A percentile compares a stretch with the other conserved stretches of the same genome.
phyloP scores from a whole-genome alignment of 345 rosid species.

The Anastatica hierochuntica region DNA sequence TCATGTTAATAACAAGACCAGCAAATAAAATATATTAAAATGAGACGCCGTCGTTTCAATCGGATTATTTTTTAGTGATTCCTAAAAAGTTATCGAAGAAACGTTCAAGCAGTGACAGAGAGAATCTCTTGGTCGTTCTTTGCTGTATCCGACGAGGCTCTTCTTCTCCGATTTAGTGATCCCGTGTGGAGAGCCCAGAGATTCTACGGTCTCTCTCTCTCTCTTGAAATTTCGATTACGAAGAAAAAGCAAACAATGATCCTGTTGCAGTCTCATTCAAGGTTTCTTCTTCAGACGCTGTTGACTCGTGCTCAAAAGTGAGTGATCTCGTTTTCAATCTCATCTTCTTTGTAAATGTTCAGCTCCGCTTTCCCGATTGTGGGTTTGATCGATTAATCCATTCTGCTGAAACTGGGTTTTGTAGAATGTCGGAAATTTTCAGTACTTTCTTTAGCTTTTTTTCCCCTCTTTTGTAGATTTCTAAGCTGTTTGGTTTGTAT shows the following conservation, averaged over 20 bases:
- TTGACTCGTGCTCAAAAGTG: conserved; percentile 68
- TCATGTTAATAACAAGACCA: no score
- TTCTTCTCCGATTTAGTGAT: conserved; percentile 18
- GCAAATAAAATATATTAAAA: no score
- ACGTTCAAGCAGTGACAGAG: conserved; percentile 25
- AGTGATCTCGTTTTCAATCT: not conserved
- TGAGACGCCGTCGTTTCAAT: not conserved
- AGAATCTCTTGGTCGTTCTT: conserved; percentile 30
- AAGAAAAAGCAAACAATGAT: conserved; percentile 39
- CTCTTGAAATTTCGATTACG: not conserved
- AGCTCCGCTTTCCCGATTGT: no score
- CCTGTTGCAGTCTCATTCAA: conserved; percentile 78
- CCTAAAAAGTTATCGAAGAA: conserved; percentile 10
- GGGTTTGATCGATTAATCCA: not conserved
- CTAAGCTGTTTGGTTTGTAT: not conserved
- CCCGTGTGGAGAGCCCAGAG: not conserved
- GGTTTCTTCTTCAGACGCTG: conserved; percentile 85
- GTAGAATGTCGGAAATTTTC: not conserved
- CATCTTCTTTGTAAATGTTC: no score
- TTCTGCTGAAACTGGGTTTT: not conserved
- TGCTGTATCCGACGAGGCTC: conserved; percentile 19
- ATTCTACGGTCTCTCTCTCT: not conserved
- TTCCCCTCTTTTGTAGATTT: not conserved
- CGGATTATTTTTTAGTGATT: not conserved
- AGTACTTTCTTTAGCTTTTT: no score